phyloP scores from a whole-genome alignment of 805 yeast genomes.

The Yarrowia bubula region DNA sequence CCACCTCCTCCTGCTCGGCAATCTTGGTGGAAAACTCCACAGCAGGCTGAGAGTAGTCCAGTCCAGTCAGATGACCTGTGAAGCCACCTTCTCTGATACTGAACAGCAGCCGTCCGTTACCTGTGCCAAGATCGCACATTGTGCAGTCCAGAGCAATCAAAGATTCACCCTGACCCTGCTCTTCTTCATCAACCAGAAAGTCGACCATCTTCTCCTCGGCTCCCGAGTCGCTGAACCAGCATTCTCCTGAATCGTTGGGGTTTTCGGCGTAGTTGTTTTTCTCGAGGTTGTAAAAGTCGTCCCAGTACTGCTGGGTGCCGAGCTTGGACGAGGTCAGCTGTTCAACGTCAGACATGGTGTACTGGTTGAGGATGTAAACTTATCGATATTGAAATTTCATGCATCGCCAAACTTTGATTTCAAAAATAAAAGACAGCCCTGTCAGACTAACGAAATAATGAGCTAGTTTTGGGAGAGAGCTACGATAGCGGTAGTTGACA shows the following conservation, averaged over 20 bases:
- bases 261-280: conserved; percentile 67
- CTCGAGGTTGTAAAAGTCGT: conserved; percentile 76
- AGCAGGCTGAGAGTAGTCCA: conserved; percentile 85
- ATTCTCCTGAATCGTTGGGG: conserved; percentile 85
- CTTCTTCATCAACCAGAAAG: conserved; percentile 54
- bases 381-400: conserved; percentile 9
- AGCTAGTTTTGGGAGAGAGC: no score
- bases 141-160: conserved; percentile 33
- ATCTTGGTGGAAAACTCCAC: conserved; percentile 69
- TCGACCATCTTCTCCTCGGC: conserved; percentile 85
- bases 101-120: conserved; percentile 88
- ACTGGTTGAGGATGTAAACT: not conserved
- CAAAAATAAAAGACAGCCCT: not conserved
- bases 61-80: conserved; percentile 60
- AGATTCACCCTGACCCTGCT: conserved; percentile 33
- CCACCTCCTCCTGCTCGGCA: conserved; percentile 40
- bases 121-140: conserved; percentile 87
- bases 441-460: no score
- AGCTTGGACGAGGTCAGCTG: conserved; percentile 18
- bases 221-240: conserved; percentile 95
- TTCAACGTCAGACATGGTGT: conserved; percentile 25
- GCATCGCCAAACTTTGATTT: conserved; percentile 2
- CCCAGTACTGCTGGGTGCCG: conserved; percentile 54
- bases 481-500: no score
- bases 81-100: conserved; percentile 64